Evolutionary conservation across 176 grass and related monocot species (phyloP).

Genomic region (Tuctoria greenei): DNA sequence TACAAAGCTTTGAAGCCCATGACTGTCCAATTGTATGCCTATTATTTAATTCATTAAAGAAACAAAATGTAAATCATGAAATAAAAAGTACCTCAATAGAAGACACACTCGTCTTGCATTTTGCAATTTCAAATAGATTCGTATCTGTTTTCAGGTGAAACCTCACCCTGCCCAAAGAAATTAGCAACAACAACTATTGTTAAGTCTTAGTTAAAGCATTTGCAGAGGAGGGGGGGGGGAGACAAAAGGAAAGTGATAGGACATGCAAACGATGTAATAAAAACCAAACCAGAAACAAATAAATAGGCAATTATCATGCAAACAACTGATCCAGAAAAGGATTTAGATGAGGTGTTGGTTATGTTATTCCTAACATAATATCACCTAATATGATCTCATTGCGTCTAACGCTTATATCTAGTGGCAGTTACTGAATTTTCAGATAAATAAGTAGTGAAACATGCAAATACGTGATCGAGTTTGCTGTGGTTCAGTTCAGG

Average conservation of each 20-base stretch:
- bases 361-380: neutral
- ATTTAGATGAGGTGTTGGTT: neutral
- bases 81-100: conserved; percentile 73
- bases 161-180: conserved; percentile 70
- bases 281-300: conserved; percentile 9
- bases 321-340: conserved; percentile 14
- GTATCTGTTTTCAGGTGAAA: conserved; percentile 94
- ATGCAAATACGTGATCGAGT: conserved; percentile 8
- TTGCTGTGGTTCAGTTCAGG: neutral
- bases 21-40: neutral
- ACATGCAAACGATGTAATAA: neutral
- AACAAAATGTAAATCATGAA: conserved; percentile 30
- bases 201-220: neutral
- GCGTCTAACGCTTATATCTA: neutral
- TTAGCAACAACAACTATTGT: conserved; percentile 18
- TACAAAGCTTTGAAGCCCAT: conserved; percentile 8
- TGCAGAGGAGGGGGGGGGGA: neutral
- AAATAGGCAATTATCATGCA: conserved; percentile 11
- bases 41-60: conserved; percentile 32
- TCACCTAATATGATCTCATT: conserved; percentile 2
- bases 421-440: conserved; percentile 19
- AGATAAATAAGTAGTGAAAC: neutral
- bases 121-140: conserved; percentile 92
- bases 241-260: neutral
- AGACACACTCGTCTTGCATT: conserved; percentile 92